A percentile compares a stretch with the other conserved stretches of the same genome.
These are phyloP conservation scores for Suhomyces panamericanus DNA, from an alignment of 1,139 yeast genomes.

Conservation along the genomic window DNA sequence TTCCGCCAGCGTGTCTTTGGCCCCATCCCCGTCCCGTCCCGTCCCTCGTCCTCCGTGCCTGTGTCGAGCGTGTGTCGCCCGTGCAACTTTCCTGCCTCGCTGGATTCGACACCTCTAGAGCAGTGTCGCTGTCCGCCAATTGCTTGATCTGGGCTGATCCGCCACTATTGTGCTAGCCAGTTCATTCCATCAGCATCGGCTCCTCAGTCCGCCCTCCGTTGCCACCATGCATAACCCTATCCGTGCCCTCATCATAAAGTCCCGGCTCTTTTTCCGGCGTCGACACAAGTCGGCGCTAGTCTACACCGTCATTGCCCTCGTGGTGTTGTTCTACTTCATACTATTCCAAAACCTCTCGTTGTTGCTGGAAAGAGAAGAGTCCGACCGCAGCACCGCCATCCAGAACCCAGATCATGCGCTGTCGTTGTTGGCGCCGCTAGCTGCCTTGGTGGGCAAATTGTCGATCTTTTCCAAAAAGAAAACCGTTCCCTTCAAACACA, in stretches of 20 bases:
- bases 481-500: constrained; percentile 23
- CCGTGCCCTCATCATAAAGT: constrained; percentile 7
- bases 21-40: neutral
- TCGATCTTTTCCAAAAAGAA: constrained; percentile 11
- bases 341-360: constrained; percentile 8
- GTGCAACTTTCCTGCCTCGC: too few relatives aligned
- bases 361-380: neutral
- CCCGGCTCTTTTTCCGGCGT: constrained; percentile 11
- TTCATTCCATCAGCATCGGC: too few relatives aligned
- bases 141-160: neutral
- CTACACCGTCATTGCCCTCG: constrained; percentile 5
- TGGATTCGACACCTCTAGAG: too few relatives aligned
- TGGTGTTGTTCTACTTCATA: constrained; percentile 10
- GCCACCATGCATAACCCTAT: constrained; percentile 8
- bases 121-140: too few relatives aligned
- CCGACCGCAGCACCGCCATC: constrained; percentile 7
- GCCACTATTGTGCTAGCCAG: neutral
- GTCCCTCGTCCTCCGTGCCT: neutral
- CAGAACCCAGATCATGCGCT: constrained; percentile 9
- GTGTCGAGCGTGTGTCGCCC: neutral
- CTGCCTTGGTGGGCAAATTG: constrained; percentile 1
- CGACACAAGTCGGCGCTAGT: constrained; percentile 11
- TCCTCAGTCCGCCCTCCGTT: too few relatives aligned
- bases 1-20: neutral
- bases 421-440: constrained; percentile 5